Percentiles rank a stretch among this genome's conserved stretches.
These are phyloP conservation scores for Malassezia yamatoensis DNA, from an alignment of 1,284 basidiomycete species.

Conservation along the genomic window DNA sequence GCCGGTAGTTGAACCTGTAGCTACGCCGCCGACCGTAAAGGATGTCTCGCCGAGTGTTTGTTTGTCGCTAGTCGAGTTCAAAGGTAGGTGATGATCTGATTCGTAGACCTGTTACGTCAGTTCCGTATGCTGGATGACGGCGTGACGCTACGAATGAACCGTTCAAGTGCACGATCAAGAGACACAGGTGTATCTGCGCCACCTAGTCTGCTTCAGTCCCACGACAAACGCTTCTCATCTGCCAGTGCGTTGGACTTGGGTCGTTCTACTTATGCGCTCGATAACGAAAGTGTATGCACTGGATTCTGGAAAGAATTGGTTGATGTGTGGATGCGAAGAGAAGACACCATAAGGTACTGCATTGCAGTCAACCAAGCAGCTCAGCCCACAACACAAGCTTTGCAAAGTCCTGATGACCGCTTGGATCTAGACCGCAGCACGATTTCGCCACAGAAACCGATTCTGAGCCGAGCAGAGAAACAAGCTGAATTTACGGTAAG, in stretches of 20 bases:
- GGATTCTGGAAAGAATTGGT: slow-evolving; percentile 34
- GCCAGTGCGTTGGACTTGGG: slow-evolving; percentile 27
- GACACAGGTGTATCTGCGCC: slow-evolving; percentile 26
- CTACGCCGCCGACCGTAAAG: slow-evolving; percentile 20
- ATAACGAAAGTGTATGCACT: slow-evolving; percentile 22
- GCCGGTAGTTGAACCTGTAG: not conserved
- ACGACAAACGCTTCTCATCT: slow-evolving; percentile 13
- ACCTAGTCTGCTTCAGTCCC: slow-evolving; percentile 26
- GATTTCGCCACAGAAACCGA: not conserved
- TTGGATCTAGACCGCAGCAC: slow-evolving; percentile 26
- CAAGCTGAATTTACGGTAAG: slow-evolving; percentile 17
- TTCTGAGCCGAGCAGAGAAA: slow-evolving; percentile 6
- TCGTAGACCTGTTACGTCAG: slow-evolving; percentile 30
- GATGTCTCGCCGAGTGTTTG: slow-evolving; percentile 28
- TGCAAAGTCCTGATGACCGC: slow-evolving; percentile 9
- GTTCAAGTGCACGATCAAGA: slow-evolving; percentile 28
- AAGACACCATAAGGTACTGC: slow-evolving; percentile 36
- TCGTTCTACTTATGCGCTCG: slow-evolving; percentile 27
- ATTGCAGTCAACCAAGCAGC: slow-evolving; percentile 19
- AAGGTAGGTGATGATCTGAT: slow-evolving; percentile 10
- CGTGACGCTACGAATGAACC: slow-evolving; percentile 36
- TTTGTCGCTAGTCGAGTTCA: slow-evolving; percentile 31
- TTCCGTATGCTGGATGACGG: slow-evolving; percentile 40
- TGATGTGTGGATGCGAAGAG: slow-evolving; percentile 33
- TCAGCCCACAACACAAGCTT: not conserved